These are phyloP conservation scores for Capsicum rhomboideum DNA, from an alignment of 257 asterid species.

Conservation along the genomic window DNA sequence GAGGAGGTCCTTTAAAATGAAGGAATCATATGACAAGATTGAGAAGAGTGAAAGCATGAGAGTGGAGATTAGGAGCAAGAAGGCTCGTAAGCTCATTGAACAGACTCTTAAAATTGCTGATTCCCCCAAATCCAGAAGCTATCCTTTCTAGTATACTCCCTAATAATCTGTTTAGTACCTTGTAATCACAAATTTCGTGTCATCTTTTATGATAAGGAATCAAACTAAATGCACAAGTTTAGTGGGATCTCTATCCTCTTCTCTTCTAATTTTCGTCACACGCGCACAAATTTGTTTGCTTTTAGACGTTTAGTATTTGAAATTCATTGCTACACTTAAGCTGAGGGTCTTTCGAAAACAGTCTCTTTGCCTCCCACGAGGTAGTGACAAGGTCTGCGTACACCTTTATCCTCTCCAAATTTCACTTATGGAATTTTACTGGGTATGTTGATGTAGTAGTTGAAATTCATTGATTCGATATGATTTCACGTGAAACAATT, in stretches of 20 bases:
- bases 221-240: background rate
- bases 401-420: too few species aligned
- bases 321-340: too few species aligned
- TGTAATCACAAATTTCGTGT: background rate
- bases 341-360: too few species aligned
- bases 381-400: too few species aligned
- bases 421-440: too few species aligned
- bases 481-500: background rate
- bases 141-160: constrained; percentile 22
- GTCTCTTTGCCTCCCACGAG: too few species aligned
- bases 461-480: background rate
- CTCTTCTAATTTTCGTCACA: background rate
- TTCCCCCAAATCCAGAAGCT: constrained; percentile 65
- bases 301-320: background rate
- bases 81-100: constrained; percentile 62
- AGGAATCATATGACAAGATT: constrained; percentile 56
- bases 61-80: constrained; percentile 66
- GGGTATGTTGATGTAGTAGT: too few species aligned
- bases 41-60: constrained; percentile 91
- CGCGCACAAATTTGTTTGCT: background rate
- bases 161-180: background rate
- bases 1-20: constrained; percentile 23
- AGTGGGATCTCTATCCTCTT: background rate
- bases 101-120: constrained; percentile 75
- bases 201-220: background rate